Evolutionary conservation across 2,329 filamentous ascomycete species (phyloP).

Genomic region (Pseudogymnoascus sp.): DNA sequence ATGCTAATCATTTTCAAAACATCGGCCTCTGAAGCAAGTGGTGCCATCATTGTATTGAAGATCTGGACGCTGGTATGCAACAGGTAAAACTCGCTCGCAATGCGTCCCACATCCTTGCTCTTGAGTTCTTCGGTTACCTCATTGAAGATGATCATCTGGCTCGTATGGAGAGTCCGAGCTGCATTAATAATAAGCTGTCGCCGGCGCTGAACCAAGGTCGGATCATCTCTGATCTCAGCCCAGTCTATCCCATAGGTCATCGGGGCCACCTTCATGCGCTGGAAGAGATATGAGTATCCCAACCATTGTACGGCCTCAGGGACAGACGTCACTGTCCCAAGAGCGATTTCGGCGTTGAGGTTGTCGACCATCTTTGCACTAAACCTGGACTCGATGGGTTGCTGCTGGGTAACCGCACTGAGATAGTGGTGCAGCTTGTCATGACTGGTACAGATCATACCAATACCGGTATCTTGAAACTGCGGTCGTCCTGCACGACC

Average conservation of each 20-base stretch:
- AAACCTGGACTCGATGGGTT: slow-evolving; percentile 95
- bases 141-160: slow-evolving; percentile 99
- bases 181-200: slow-evolving; percentile 83
- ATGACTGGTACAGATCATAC: slow-evolving; percentile 95
- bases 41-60: slow-evolving; percentile 92
- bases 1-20: slow-evolving; percentile 93
- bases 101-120: slow-evolving; percentile 90
- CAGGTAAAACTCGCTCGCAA: slow-evolving; percentile 96
- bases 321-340: slow-evolving; percentile 93
- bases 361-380: slow-evolving; percentile 93
- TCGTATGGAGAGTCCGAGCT: slow-evolving; percentile 76
- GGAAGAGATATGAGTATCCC: slow-evolving; percentile 94
- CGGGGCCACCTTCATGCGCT: slow-evolving; percentile 89
- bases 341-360: slow-evolving; percentile 84
- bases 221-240: slow-evolving; percentile 82
- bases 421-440: slow-evolving; percentile 89
- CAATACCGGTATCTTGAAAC: slow-evolving; percentile 95
- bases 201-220: slow-evolving; percentile 75
- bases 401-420: slow-evolving; percentile 85
- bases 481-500: slow-evolving; percentile 96
- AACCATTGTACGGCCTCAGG: slow-evolving; percentile 94
- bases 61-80: slow-evolving; percentile 88
- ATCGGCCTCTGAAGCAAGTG: slow-evolving; percentile 79
- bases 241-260: slow-evolving; percentile 92
- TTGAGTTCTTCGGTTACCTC: slow-evolving; percentile 87